These are phyloP conservation scores for Macrolepiota fuliginosa DNA, from an alignment of 768 basidiomycete species.

Conservation along the genomic window DNA sequence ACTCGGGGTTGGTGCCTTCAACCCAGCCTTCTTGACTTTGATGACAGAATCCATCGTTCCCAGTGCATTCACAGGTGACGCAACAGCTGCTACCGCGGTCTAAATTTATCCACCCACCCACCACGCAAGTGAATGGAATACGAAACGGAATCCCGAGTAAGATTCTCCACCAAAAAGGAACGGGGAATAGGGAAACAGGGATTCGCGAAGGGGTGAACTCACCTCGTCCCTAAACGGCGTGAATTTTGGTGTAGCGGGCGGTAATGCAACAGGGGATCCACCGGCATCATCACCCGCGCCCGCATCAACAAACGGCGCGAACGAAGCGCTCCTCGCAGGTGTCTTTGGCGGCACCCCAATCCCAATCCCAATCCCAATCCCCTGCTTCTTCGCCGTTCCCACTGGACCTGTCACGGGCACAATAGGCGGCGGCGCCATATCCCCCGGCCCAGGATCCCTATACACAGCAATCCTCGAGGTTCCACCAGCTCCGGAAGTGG, in stretches of 20 bases:
- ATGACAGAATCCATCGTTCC: conserved; percentile 58
- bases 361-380: background rate
- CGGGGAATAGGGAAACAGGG: background rate
- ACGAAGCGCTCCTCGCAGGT: conserved; percentile 20
- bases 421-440: conserved; percentile 40
- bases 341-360: conserved; percentile 8
- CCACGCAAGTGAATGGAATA: no score
- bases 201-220: conserved; percentile 21
- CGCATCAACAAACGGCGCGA: conserved; percentile 19
- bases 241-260: conserved; percentile 55
- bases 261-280: conserved; percentile 17
- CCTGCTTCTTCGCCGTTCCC: conserved; percentile 21
- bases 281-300: conserved; percentile 3
- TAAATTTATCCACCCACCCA: background rate
- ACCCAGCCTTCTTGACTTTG: conserved; percentile 54
- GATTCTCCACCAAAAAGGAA: no score
- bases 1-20: conserved; percentile 38
- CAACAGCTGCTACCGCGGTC: background rate
- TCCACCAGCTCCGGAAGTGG: conserved; percentile 24
- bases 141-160: no score
- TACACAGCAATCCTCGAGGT: conserved; percentile 62
- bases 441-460: conserved; percentile 56
- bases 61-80: conserved; percentile 27
- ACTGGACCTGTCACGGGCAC: conserved; percentile 12
- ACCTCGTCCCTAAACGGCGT: conserved; percentile 77